Percentiles rank a stretch among this genome's conserved stretches.
These are phyloP conservation scores for Taiozyma sp. DNA, from an alignment of 1,139 yeast genomes.

Conservation along the genomic window DNA sequence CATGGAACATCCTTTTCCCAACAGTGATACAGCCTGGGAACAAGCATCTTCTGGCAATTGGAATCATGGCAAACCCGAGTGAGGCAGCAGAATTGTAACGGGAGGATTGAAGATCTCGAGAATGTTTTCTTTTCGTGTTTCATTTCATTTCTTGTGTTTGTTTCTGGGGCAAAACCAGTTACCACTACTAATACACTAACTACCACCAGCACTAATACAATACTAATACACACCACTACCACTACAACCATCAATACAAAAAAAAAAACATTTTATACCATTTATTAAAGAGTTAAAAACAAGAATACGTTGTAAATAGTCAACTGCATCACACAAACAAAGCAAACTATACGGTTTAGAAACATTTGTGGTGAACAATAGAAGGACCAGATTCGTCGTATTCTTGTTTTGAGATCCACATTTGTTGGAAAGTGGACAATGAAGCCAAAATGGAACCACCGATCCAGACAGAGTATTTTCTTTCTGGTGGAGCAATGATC, in stretches of 20 bases:
- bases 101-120: too few species aligned
- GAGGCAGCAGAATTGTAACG: too few species aligned
- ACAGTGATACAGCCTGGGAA: not conserved
- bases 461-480: slow-evolving; percentile 99
- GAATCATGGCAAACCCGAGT: not conserved
- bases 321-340: slow-evolving; percentile 7
- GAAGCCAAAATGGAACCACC: slow-evolving; percentile 99
- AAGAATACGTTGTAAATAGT: not conserved
- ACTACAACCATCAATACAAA: not conserved
- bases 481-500: slow-evolving; percentile 99
- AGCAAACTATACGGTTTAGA: slow-evolving; percentile 46
- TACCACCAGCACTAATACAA: too few species aligned
- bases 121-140: too few species aligned
- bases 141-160: too few species aligned
- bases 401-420: slow-evolving; percentile 99
- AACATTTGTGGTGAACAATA: slow-evolving; percentile 99
- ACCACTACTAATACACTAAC: too few species aligned
- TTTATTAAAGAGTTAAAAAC: not conserved
- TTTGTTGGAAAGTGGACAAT: slow-evolving; percentile 98
- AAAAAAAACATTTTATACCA: not conserved
- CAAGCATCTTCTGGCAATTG: not conserved
- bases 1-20: not conserved
- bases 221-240: too few species aligned
- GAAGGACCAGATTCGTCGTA: slow-evolving; percentile 99
- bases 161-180: too few species aligned